These are phyloP conservation scores for Hericium coralloides DNA, from an alignment of 768 basidiomycete species.

Conservation along the genomic window DNA sequence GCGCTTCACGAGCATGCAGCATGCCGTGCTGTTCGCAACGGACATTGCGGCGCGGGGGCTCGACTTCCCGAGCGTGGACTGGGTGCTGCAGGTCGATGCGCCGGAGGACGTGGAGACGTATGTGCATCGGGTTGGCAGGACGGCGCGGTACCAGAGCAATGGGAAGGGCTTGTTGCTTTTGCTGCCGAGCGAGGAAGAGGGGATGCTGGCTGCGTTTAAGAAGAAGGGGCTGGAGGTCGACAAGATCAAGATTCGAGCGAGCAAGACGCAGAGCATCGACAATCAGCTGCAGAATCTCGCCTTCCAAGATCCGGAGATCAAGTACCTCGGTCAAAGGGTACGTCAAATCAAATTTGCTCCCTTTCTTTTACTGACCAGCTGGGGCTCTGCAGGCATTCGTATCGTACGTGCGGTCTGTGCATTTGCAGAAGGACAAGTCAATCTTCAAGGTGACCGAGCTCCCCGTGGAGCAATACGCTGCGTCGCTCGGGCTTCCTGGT, in stretches of 20 bases:
- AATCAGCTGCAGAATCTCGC: conserved; percentile 88
- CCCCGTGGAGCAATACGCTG: conserved; percentile 77
- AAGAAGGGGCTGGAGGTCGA: conserved; percentile 64
- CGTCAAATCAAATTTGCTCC: conserved; percentile 19
- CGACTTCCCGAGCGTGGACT: conserved; percentile 94
- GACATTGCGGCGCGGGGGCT: conserved; percentile 94
- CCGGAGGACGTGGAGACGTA: conserved; percentile 98
- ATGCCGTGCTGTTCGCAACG: conserved; percentile 88
- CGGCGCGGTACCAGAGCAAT: conserved; percentile 85
- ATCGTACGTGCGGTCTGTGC: conserved; percentile 87
- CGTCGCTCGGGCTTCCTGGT: conserved; percentile 87
- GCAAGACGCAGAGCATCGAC: conserved; percentile 77
- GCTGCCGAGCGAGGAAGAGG: conserved; percentile 87
- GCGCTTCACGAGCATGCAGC: conserved; percentile 72
- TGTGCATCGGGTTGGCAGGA: conserved; percentile 93
- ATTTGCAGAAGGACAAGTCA: conserved; percentile 89
- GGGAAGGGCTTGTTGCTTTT: conserved; percentile 82
- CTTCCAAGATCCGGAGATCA: conserved; percentile 94
- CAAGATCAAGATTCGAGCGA: conserved; percentile 81
- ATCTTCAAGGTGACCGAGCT: conserved; percentile 83
- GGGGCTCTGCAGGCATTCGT: conserved; percentile 67
- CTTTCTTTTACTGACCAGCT: background rate
- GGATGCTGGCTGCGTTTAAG: conserved; percentile 66
- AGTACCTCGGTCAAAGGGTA: conserved; percentile 91
- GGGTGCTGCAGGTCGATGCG: conserved; percentile 93